Percentiles rank a stretch among this genome's conserved stretches.
These are phyloP conservation scores for Colletotrichum sp. DNA, from an alignment of 2,329 filamentous ascomycete genomes.

Conservation along the genomic window DNA sequence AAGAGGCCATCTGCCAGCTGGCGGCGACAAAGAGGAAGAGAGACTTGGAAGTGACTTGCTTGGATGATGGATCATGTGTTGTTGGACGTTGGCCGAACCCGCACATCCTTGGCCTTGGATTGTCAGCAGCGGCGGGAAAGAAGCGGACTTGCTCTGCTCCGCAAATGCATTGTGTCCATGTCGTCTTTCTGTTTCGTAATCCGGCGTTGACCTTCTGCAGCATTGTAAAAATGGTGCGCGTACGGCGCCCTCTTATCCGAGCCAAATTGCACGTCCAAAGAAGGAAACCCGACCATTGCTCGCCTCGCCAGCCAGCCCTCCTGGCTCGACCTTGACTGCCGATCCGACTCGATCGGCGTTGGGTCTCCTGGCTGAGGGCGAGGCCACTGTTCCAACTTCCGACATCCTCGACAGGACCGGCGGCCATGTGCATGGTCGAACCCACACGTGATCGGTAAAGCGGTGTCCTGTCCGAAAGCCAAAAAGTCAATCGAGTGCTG, in stretches of 20 bases:
- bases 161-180: not conserved
- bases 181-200: not conserved
- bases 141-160: not conserved
- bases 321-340: not conserved
- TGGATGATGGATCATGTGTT: not conserved
- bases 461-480: not conserved
- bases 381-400: not conserved
- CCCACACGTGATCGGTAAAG: conserved; percentile 6
- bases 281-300: not conserved
- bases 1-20: not conserved
- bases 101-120: not conserved
- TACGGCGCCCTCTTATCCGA: not conserved
- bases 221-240: not conserved
- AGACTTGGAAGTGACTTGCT: not conserved
- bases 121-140: not conserved
- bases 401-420: not conserved
- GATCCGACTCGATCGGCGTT: not conserved
- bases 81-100: not conserved
- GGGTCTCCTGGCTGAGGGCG: not conserved
- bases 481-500: not conserved
- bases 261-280: not conserved
- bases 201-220: not conserved
- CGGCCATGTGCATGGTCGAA: not conserved
- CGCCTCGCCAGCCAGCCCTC: not conserved
- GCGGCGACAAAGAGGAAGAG: not conserved